Evolutionary conservation across 2,329 filamentous ascomycete species (phyloP), one percentile per base, ranked within the genome.

Genomic region (Venturia oleaginea): DNA sequence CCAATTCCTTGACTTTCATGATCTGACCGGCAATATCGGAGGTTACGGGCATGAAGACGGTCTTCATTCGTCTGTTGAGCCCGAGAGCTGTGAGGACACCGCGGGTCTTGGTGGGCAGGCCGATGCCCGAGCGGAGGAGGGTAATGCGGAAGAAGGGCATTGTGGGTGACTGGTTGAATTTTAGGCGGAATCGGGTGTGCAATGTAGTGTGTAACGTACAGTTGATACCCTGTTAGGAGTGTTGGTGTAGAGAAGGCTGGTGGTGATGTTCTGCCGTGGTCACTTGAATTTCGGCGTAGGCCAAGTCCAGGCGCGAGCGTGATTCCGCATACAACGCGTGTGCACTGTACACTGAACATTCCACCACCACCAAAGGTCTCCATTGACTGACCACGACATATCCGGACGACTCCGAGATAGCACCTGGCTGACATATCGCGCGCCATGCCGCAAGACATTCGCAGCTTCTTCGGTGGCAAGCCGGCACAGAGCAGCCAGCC

Each of bases 111-210:
- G 84, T 78, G 6, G 80, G 92, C 59, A 97, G 86, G 67, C 92
- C 92, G 77, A 97, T 97, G 71, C 89, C 88, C 65, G 89, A 92
- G 73, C 92, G 90, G 78, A 94, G 85, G 65, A 96, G 88, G 60
- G 91, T 96, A 75, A 97, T 91, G 74, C 90, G 88, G 83, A 97
- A 97, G 82, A 84, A 96, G 65, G 86, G 81, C 88, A 92, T 92
- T 40, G 27, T 51, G 22, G 13, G 37, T 11, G 32, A 13, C 37
- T 42, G 11, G n/a, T 27, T 57, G 0, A 15, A 3, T 19, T 19
- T 57, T 34, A 57, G 27, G 10, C n/a, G 17, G 30, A 30, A 57
- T 57, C n/a, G 51, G 1, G 4, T 7, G 5, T 2, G 17, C 30
- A 17, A 34, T 13, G n/a, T 19, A 8, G 27, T 34, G 13, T 34